A percentile compares a stretch with the other conserved stretches of the same genome.
Conservation (phyloP, 2,329 filamentous ascomycete species). For the Cadophora gregata region DNA sequence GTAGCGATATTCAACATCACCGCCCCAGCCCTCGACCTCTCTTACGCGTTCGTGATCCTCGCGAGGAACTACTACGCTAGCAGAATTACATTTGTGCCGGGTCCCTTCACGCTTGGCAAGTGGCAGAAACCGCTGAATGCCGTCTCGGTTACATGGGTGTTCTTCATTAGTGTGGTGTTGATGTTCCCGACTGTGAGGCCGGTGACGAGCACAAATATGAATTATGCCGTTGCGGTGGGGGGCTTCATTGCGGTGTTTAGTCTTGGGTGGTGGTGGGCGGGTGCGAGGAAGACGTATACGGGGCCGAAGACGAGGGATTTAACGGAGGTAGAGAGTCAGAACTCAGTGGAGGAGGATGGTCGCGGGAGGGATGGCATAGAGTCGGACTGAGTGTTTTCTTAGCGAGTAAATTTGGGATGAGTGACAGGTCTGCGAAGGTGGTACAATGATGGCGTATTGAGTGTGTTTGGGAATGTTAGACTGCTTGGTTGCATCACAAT, state of each 20-base stretch:
- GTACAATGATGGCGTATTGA: not conserved
- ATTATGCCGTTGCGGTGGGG: slow-evolving; percentile 54
- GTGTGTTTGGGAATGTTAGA: not conserved
- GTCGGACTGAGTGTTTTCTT: not conserved
- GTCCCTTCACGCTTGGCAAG: slow-evolving; percentile 61
- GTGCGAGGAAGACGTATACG: slow-evolving; percentile 52
- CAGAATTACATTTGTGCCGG: slow-evolving; percentile 43
- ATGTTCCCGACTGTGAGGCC: slow-evolving; percentile 57
- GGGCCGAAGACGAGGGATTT: slow-evolving; percentile 62
- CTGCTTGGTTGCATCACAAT: not conserved
- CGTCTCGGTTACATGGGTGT: slow-evolving; percentile 64
- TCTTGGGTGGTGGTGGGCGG: slow-evolving; percentile 52
- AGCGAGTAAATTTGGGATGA: not conserved
- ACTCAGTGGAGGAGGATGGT: not conserved
- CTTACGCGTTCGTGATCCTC: slow-evolving; percentile 65
- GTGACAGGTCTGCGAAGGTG: not conserved
- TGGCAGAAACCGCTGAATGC: slow-evolving; percentile 61
- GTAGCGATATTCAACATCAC: slow-evolving; percentile 59
- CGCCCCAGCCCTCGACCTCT: slow-evolving; percentile 57
- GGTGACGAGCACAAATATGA: slow-evolving; percentile 56
- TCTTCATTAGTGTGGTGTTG: slow-evolving; percentile 66
- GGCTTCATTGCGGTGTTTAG: slow-evolving; percentile 56
- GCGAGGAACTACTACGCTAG: slow-evolving; percentile 46
- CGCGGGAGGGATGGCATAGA: not conserved
- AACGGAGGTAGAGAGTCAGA: slow-evolving; percentile 6